Evolutionary conservation across 2,329 filamentous ascomycete species (phyloP).

Genomic region (Microcyclospora pomicola): DNA sequence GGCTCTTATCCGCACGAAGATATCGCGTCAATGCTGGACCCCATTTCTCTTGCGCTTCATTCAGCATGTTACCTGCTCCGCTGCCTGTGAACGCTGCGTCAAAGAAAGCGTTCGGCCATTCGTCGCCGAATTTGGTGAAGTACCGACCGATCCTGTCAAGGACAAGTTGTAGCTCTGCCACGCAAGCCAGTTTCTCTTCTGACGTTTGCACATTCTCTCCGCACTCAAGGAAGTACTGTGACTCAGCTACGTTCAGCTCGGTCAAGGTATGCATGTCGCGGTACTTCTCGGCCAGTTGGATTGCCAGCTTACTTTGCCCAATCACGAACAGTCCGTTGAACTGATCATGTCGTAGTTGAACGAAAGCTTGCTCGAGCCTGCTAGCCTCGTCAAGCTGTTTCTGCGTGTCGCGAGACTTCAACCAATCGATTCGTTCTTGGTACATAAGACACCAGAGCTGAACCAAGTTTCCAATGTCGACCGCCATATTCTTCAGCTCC

Average conservation of each 20-base stretch:
- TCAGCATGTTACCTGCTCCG: conserved; percentile 46
- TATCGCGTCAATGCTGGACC: conserved; percentile 63
- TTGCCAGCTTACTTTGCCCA: conserved; percentile 42
- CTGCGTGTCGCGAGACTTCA: conserved; percentile 37
- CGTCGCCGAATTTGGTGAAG: conserved; percentile 51
- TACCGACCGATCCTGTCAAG: conserved; percentile 34
- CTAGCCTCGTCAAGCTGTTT: conserved; percentile 36
- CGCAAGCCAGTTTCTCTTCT: conserved; percentile 2
- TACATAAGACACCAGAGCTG: conserved; percentile 44
- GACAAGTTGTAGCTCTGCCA: conserved; percentile 20
- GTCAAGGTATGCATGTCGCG: conserved; percentile 50
- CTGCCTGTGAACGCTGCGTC: conserved; percentile 56
- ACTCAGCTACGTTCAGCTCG: conserved; percentile 33
- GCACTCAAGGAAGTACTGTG: conserved; percentile 24
- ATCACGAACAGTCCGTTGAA: conserved; percentile 32
- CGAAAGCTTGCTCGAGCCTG: conserved; percentile 31
- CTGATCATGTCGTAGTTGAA: conserved; percentile 28
- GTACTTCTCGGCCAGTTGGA: conserved; percentile 48
- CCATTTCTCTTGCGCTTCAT: conserved; percentile 50
- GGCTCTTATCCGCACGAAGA: conserved; percentile 54
- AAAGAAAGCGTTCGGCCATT: conserved; percentile 66
- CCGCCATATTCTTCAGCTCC: conserved; percentile 33
- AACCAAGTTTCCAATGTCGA: conserved; percentile 40
- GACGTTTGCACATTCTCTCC: conserved; percentile 16
- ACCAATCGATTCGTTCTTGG: conserved; percentile 47